phyloP scores from a whole-genome alignment of 805 yeast genomes.

The Kazachstania martiniae region DNA sequence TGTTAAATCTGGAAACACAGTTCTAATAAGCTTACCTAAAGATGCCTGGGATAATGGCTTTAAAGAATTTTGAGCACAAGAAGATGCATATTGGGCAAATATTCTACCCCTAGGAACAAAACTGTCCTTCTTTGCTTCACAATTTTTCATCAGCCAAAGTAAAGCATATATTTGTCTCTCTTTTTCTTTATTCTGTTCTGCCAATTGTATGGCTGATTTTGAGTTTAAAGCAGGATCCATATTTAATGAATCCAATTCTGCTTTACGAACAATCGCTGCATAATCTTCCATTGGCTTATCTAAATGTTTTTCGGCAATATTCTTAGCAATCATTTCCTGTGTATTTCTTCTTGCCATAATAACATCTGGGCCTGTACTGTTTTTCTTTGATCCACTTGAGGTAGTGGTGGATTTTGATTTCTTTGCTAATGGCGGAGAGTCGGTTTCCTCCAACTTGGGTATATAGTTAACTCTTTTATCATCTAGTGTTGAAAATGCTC shows the following conservation, averaged over 20 bases:
- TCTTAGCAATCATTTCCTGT: slow-evolving; percentile 22
- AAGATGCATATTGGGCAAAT: slow-evolving; percentile 53
- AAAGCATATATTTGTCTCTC: slow-evolving; percentile 73
- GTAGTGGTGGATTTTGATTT: not conserved
- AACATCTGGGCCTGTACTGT: too few species aligned
- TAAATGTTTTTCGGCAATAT: slow-evolving; percentile 21
- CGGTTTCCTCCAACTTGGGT: slow-evolving; percentile 1
- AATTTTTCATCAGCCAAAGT: slow-evolving; percentile 65
- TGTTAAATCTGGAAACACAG: slow-evolving; percentile 53
- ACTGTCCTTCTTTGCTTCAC: slow-evolving; percentile 38
- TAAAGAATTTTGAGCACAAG: slow-evolving; percentile 44
- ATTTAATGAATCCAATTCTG: slow-evolving; percentile 29
- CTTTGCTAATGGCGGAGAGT: slow-evolving; percentile 1
- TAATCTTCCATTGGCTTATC: slow-evolving; percentile 33
- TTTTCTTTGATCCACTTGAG: slow-evolving; percentile 7
- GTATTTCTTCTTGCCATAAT: slow-evolving; percentile 6
- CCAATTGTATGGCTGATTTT: slow-evolving; percentile 20
- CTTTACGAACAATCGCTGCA: slow-evolving; percentile 34
- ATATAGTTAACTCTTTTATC: too few species aligned
- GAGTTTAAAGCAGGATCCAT: slow-evolving; percentile 22
- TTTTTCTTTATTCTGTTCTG: slow-evolving; percentile 37
- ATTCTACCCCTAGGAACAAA: slow-evolving; percentile 56
- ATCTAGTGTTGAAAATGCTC: too few species aligned
- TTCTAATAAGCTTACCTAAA: slow-evolving; percentile 62
- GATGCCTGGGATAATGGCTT: slow-evolving; percentile 65